A percentile compares a stretch with the other conserved stretches of the same genome.
Evolutionary conservation across 2,329 filamentous ascomycete genomes (phyloP).

Genomic region (Paracorniculantispora psalliotae): DNA sequence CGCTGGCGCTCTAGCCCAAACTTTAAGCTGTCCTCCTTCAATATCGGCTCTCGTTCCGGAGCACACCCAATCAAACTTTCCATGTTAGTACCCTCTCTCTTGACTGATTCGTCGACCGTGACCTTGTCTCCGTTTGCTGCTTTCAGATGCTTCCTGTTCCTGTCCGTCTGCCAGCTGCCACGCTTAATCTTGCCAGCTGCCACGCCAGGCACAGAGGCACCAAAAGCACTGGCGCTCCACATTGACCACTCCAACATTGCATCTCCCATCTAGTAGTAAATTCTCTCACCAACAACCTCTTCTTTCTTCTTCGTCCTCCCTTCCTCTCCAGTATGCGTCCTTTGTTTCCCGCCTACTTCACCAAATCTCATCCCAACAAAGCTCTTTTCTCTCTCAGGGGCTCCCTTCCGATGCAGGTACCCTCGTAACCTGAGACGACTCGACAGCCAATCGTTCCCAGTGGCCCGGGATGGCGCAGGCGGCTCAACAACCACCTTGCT

Average conservation of each 20-base stretch:
- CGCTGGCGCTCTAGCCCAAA: background rate
- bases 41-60: too few species aligned
- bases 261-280: background rate
- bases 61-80: too few species aligned
- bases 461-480: constrained; percentile 12
- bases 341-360: background rate
- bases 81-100: too few species aligned
- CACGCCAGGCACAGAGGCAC: too few species aligned
- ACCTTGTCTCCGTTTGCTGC: background rate
- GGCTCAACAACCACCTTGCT: background rate
- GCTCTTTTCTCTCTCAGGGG: constrained; percentile 14
- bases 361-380: background rate
- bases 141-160: background rate
- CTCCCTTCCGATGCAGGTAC: constrained; percentile 23
- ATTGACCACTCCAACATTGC: background rate
- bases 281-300: too few species aligned
- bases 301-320: background rate
- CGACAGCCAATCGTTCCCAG: constrained; percentile 25
- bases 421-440: constrained; percentile 29
- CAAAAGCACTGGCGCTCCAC: background rate
- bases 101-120: background rate
- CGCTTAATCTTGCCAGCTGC: background rate
- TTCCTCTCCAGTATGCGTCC: background rate
- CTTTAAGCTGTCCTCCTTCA: too few species aligned
- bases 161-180: background rate